Evolutionary conservation across 805 yeast genomes (phyloP), one percentile per base, ranked within the genome.

Genomic region (Candida wancherniae): DNA sequence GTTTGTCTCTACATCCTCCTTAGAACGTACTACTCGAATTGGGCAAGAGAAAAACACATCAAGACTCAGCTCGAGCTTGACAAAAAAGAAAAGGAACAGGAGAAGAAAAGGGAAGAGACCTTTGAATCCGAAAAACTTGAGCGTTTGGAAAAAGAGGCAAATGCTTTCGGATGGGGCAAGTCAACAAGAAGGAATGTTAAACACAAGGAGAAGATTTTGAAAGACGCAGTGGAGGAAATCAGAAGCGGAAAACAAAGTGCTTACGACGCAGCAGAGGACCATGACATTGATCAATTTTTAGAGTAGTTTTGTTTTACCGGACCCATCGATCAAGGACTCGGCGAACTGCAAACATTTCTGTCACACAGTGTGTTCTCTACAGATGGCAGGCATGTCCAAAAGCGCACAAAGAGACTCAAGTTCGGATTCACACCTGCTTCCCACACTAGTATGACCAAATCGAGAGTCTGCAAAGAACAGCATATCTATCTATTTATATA

Each of bases 121-220:
- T 25, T 37, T 24, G 28, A 26, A 21, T 28, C 28, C 12, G 67
- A 61, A 18, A 55, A 63, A 28, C 53, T 62, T 24, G 60, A 61
- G 23, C 34, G 42, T 29, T 51, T 64, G 42, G 49, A 54, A 25
- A 28, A 42, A 9, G 68, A 63, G 43, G 76, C 76, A 20, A 51
- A 60, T 22, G 42, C 67, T 4, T 82, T 82, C 64, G 90, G 92
- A 17, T 82, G 87, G 86, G 92, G 92, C 33, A 83, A 82, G 53
- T 69, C 70, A 48, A 81, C 88, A 5, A 72, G 88, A 62, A 63
- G 65, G 42, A 67, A 65, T 36, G 75, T 74, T 24, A 71, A 74
- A 32, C 62, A 64, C 37, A 77, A 77, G 45, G 72, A 77, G 45
- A 63, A 72, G 34, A 41, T 70, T 10, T 60, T 81, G 23, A 75